Evolutionary conservation across 495 filamentous ascomycete genomes (phyloP).

Genomic region (Penicillium waksmanii): DNA sequence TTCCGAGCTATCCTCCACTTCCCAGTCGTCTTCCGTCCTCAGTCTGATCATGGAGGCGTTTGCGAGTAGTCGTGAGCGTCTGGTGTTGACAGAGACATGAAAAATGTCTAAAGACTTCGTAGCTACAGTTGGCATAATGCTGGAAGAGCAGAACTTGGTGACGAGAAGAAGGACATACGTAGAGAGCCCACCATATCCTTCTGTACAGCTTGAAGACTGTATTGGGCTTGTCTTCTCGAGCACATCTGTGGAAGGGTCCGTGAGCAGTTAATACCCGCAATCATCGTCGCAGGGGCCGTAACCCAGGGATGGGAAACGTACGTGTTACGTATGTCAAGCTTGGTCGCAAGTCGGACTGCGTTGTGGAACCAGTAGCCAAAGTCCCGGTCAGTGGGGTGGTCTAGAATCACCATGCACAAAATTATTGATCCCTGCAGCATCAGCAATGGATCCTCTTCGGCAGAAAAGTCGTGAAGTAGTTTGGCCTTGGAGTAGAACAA

Average conservation of each 20-base stretch:
- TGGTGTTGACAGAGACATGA: slow-evolving; percentile 4
- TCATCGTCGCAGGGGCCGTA: background rate
- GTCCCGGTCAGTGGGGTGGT: slow-evolving; percentile 2
- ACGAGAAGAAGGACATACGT: background rate
- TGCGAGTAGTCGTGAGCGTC: slow-evolving; percentile 5
- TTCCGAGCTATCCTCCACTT: slow-evolving; percentile 2
- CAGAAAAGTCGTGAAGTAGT: background rate
- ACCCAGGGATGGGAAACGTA: background rate
- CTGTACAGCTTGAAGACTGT: background rate
- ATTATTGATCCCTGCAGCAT: slow-evolving; percentile 3
- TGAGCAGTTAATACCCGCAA: background rate
- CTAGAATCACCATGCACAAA: slow-evolving; percentile 2
- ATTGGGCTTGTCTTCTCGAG: background rate
- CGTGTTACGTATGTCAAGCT: slow-evolving; percentile 1
- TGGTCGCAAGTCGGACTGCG: slow-evolving; percentile 2
- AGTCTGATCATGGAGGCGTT: background rate
- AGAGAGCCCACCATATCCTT: slow-evolving; percentile 8
- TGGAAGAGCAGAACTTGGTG: background rate
- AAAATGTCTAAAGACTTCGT: slow-evolving; percentile 3
- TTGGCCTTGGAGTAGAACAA: slow-evolving; percentile 5
- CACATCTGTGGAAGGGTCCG: background rate
- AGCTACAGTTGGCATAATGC: background rate
- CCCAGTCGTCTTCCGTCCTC: slow-evolving; percentile 1
- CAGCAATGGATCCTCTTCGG: slow-evolving; percentile 1
- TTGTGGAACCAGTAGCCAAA: slow-evolving; percentile 9